A percentile compares a stretch with the other conserved stretches of the same genome.
Evolutionary conservation across 2,329 filamentous ascomycete genomes (phyloP).

Genomic region (Penicillium paneum): DNA sequence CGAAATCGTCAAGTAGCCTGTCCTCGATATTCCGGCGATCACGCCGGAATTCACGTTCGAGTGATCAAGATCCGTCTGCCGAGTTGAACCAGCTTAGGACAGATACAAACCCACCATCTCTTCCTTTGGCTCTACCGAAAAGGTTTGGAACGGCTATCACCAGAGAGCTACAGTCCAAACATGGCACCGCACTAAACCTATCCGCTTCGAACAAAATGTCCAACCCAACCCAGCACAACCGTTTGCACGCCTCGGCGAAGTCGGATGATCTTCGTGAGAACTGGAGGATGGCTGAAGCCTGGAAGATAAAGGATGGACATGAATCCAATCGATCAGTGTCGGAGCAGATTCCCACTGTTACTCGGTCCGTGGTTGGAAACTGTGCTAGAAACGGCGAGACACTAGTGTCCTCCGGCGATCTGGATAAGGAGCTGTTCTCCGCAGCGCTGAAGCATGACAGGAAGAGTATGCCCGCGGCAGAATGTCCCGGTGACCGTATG

Average conservation of each 20-base stretch:
- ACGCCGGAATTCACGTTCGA: conserved; percentile 25
- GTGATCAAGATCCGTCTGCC: conserved; percentile 11
- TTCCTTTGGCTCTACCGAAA: conserved; percentile 29
- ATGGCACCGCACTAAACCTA: conserved; percentile 20
- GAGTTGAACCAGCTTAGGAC: conserved; percentile 4
- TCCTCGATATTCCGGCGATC: conserved; percentile 30
- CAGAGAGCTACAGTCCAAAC: conserved; percentile 26
- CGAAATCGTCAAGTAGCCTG: conserved; percentile 24
- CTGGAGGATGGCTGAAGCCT: conserved; percentile 19
- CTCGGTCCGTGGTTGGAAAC: neutral
- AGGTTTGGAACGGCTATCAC: conserved; percentile 32
- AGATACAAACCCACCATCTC: conserved; percentile 15
- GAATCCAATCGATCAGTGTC: neutral
- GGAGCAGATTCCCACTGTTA: neutral
- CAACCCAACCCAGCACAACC: conserved; percentile 4
- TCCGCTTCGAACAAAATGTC: conserved; percentile 8
- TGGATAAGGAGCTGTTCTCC: conserved; percentile 27
- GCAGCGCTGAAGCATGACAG: conserved; percentile 23
- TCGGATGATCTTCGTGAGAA: conserved; percentile 21
- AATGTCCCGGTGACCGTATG: neutral
- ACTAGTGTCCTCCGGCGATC: conserved; percentile 10
- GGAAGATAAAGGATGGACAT: conserved; percentile 12
- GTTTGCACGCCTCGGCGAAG: conserved; percentile 17
- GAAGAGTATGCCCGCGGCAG: conserved; percentile 5
- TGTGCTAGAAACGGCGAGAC: neutral